Evolutionary conservation across 2,329 filamentous ascomycete species (phyloP), one percentile per base, ranked within the genome.

Genomic region (Dryadomyces sulphureus): DNA sequence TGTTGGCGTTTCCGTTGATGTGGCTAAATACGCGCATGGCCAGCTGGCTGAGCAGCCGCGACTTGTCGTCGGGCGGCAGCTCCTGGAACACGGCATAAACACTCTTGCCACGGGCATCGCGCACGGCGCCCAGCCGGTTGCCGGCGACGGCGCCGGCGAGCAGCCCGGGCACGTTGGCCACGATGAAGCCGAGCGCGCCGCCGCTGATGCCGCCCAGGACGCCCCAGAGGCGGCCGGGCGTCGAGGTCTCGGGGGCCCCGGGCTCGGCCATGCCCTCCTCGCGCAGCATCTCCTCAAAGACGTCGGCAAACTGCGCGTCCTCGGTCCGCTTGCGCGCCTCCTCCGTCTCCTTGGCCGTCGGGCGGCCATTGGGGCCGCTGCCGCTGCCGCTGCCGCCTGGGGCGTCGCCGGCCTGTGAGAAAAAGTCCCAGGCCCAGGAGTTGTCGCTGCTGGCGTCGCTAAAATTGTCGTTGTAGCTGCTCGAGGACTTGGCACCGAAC

Each of bases 41-140:
- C 58, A 96, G 64, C 62, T 93, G 84, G 59, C 80, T 83, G 50
- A 96, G 68, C 56, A 98, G 63, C 61, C 79, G 79, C 46, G 87
- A 79, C 58, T 86, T 83, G 57, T 94, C 89, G 43, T 72, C 72
- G 62, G 87, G 83, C 43, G 88, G 88, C 57, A 98, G 68, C 55
- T 94, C 84, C 69, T 86, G 79, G 61, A 90, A 96, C 16, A 95
- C 92, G 24, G 79, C 72, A 63, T 93, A 96, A 6, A 98, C 92
- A 59, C 86, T 94, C 79, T 95, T 96, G 20, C 89, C 89, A 64
- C 80, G 88, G 27, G 84, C 79, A 65, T 98, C 92, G 47, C 92
- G 72, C 19, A 98, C 77, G 7, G 86, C 85, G 1, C 92, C 92
- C n/a, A 96, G 65, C 44, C 89, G 68, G 64, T 95, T 96, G 11